Percentiles rank a stretch among this genome's conserved stretches.
These are phyloP conservation scores for Plantago coronopus DNA, from an alignment of 305 asterid genomes.

Conservation along the genomic window DNA sequence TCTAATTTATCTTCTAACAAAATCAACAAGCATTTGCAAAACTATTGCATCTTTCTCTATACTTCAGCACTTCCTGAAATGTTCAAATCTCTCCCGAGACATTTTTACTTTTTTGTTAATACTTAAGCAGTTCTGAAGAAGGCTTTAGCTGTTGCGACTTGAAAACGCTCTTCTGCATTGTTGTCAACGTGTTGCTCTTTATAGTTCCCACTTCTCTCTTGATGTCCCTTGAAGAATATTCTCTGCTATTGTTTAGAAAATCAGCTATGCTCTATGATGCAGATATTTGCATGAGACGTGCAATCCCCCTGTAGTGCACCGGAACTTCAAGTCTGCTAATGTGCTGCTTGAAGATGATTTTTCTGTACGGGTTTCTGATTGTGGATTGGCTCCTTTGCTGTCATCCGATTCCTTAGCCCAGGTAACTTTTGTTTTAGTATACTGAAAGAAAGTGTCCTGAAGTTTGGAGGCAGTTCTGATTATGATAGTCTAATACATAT, in stretches of 20 bases:
- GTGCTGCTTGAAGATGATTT: slow-evolving; percentile 71
- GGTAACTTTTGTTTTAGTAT: slow-evolving; percentile 33
- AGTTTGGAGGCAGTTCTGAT: too few species aligned
- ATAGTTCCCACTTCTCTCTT: neutral
- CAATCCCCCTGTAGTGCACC: slow-evolving; percentile 70
- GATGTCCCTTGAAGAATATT: slow-evolving; percentile 10
- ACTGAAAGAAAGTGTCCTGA: neutral
- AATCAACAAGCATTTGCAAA: too few species aligned
- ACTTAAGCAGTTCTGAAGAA: too few species aligned
- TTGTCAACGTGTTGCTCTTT: slow-evolving; percentile 8
- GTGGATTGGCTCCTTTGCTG: slow-evolving; percentile 72
- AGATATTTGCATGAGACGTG: slow-evolving; percentile 93
- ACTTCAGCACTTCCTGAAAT: too few species aligned
- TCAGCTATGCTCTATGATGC: slow-evolving; percentile 25
- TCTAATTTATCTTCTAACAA: too few species aligned
- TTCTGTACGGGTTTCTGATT: slow-evolving; percentile 63
- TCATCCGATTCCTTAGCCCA: slow-evolving; percentile 53
- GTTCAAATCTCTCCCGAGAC: too few species aligned
- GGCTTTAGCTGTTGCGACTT: too few species aligned
- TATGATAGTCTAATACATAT: too few species aligned
- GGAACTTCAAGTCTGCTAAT: slow-evolving; percentile 74
- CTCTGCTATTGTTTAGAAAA: slow-evolving; percentile 17
- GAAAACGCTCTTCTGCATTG: too few species aligned
- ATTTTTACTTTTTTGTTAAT: too few species aligned
- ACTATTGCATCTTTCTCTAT: too few species aligned